A percentile compares a stretch with the other conserved stretches of the same genome.
phyloP scores from a whole-genome alignment of 176 grass and related monocot genomes.

The Canna indica region DNA sequence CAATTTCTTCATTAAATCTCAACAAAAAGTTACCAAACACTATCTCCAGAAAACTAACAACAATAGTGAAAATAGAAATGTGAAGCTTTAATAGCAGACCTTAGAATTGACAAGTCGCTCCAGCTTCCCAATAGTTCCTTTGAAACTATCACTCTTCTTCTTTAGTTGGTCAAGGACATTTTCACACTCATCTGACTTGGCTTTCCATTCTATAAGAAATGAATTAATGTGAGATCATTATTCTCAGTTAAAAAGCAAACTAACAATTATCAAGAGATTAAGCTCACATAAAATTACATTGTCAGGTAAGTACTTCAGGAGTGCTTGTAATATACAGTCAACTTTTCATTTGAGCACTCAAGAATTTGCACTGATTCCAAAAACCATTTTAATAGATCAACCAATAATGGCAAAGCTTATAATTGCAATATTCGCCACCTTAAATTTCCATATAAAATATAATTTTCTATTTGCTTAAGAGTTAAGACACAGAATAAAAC shows the following conservation, averaged over 20 bases:
- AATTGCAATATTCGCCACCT: neutral
- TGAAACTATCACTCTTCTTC: conserved; percentile 58
- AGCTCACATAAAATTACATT: neutral
- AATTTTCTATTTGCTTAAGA: neutral
- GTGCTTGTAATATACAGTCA: neutral
- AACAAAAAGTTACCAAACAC: neutral
- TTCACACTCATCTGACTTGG: conserved; percentile 88
- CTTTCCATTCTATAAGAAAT: conserved; percentile 70
- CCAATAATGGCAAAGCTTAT: neutral
- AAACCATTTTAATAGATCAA: neutral
- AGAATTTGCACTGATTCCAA: neutral
- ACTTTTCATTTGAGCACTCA: neutral
- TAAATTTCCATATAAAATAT: neutral
- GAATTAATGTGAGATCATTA: neutral
- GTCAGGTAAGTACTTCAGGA: neutral
- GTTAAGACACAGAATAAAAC: neutral
- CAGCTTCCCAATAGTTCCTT: conserved; percentile 51
- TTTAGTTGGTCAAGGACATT: conserved; percentile 64
- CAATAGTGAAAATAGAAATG: neutral
- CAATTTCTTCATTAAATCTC: neutral
- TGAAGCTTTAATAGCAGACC: conserved; percentile 19
- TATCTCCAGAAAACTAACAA: neutral
- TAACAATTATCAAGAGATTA: neutral
- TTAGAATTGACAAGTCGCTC: conserved; percentile 71
- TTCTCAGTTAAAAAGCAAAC: conserved; percentile 8